Percentiles rank a stretch among this genome's conserved stretches.
These are phyloP conservation scores for Populus deltoides DNA, from an alignment of 345 rosid genomes.

Conservation along the genomic window DNA sequence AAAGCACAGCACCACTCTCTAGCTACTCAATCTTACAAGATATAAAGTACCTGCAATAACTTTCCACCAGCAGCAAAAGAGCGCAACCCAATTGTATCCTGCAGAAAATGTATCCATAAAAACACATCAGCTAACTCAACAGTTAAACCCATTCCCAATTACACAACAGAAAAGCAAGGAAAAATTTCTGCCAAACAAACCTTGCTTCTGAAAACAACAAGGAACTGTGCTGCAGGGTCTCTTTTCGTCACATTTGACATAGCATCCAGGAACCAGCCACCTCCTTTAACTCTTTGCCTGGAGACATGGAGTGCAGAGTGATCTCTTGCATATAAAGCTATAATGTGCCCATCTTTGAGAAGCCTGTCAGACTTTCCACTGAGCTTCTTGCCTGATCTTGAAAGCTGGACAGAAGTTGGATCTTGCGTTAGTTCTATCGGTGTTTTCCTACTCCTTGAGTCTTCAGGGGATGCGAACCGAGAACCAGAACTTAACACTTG, in stretches of 20 bases:
- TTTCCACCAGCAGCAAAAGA: slow-evolving; percentile 99
- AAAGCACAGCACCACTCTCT: background rate
- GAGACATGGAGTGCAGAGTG: slow-evolving; percentile 69
- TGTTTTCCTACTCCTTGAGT: slow-evolving; percentile 74
- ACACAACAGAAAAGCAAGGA: slow-evolving; percentile 5
- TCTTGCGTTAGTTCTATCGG: slow-evolving; percentile 64
- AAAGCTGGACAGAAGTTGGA: slow-evolving; percentile 45
- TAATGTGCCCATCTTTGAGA: slow-evolving; percentile 84
- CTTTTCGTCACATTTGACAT: slow-evolving; percentile 86
- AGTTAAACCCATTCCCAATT: background rate
- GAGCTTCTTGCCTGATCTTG: slow-evolving; percentile 52
- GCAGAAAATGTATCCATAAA: slow-evolving; percentile 14
- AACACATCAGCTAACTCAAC: slow-evolving; percentile 9
- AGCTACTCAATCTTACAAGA: background rate
- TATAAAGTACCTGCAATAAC: slow-evolving; percentile 73
- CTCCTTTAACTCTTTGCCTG: slow-evolving; percentile 90
- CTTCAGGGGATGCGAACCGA: slow-evolving; percentile 76
- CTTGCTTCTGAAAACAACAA: slow-evolving; percentile 82
- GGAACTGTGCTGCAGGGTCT: slow-evolving; percentile 98
- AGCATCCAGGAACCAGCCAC: slow-evolving; percentile 94
- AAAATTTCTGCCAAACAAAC: slow-evolving; percentile 35
- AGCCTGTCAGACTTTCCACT: slow-evolving; percentile 52
- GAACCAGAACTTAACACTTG: slow-evolving; percentile 78
- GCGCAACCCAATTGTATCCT: slow-evolving; percentile 96
- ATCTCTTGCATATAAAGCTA: slow-evolving; percentile 85